phyloP scores from a whole-genome alignment of 2,329 filamentous ascomycete genomes.

The Colletotrichum neosansevieriae region DNA sequence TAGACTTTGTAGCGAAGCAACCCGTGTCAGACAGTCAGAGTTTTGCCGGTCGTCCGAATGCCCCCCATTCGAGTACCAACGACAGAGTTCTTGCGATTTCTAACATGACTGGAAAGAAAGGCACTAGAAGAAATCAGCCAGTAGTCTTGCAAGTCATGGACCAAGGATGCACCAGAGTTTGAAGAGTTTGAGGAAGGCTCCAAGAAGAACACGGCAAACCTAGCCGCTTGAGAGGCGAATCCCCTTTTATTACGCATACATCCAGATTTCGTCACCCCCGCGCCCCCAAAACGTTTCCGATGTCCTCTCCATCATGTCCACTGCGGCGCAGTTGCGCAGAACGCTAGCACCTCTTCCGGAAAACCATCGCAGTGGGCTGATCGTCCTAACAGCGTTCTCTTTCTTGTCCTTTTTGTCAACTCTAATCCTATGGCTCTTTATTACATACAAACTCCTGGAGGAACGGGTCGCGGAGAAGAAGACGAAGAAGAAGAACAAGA shows the following conservation, averaged over 20 bases:
- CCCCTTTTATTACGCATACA: too few species aligned
- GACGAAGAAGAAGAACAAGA: background rate
- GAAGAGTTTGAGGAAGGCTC: background rate
- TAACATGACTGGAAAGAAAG: background rate
- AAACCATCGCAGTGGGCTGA: constrained; percentile 23
- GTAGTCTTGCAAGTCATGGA: constrained; percentile 1
- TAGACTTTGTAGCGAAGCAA: background rate
- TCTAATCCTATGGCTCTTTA: constrained; percentile 23
- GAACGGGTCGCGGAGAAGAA: background rate
- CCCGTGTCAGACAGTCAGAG: background rate
- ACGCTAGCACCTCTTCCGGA: constrained; percentile 26
- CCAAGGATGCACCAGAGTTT: constrained; percentile 2
- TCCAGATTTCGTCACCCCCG: too few species aligned
- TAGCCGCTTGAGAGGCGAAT: too few species aligned
- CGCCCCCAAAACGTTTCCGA: too few species aligned
- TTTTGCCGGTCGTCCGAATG: background rate
- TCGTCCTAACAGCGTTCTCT: constrained; percentile 18
- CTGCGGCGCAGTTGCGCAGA: constrained; percentile 19
- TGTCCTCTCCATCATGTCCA: constrained; percentile 16
- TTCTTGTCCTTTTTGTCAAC: constrained; percentile 24
- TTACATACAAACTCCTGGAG: constrained; percentile 28
- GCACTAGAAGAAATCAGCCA: background rate
- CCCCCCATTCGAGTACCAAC: background rate
- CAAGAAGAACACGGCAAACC: background rate
- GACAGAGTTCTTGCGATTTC: constrained; percentile 13